Percentiles rank a stretch among this genome's conserved stretches.
These are phyloP conservation scores for Puya raimondii DNA, from an alignment of 176 grass and related monocot genomes.

Conservation along the genomic window DNA sequence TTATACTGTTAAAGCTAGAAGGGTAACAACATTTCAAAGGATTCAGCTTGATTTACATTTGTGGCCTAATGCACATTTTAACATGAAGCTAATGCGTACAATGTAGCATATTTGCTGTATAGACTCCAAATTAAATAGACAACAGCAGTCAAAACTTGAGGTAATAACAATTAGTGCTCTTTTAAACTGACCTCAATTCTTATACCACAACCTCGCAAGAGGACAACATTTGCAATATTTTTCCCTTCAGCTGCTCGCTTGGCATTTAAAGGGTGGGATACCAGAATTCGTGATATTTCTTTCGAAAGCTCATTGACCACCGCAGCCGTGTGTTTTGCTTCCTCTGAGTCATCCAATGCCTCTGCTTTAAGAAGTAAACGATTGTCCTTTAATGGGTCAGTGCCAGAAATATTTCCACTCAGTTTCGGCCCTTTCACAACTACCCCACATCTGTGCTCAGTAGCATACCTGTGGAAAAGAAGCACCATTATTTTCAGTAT, in stretches of 20 bases:
- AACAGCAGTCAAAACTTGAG: not conserved
- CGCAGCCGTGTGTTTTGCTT: conserved; percentile 73
- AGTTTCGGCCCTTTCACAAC: conserved; percentile 94
- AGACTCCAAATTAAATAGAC: too few relatives aligned
- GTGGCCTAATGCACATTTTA: too few relatives aligned
- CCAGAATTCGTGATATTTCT: conserved; percentile 65
- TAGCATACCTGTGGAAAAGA: conserved; percentile 60
- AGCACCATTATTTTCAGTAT: not conserved
- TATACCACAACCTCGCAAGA: conserved; percentile 85
- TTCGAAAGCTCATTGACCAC: conserved; percentile 88
- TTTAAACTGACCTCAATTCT: conserved; percentile 78
- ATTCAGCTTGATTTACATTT: too few relatives aligned
- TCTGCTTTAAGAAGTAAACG: conserved; percentile 78
- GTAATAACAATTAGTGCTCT: not conserved
- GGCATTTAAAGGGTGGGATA: conserved; percentile 70
- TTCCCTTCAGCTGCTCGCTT: conserved; percentile 62
- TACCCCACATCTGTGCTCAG: conserved; percentile 89
- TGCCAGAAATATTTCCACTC: conserved; percentile 98
- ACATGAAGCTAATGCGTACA: too few relatives aligned
- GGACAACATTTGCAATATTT: conserved; percentile 77
- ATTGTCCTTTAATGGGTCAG: conserved; percentile 84
- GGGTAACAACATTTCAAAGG: too few relatives aligned
- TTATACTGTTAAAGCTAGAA: too few relatives aligned
- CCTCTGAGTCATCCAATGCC: conserved; percentile 66
- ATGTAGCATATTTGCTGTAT: too few relatives aligned